phyloP scores from a whole-genome alignment of 495 filamentous ascomycete species.

The Usnea hakonensis region DNA sequence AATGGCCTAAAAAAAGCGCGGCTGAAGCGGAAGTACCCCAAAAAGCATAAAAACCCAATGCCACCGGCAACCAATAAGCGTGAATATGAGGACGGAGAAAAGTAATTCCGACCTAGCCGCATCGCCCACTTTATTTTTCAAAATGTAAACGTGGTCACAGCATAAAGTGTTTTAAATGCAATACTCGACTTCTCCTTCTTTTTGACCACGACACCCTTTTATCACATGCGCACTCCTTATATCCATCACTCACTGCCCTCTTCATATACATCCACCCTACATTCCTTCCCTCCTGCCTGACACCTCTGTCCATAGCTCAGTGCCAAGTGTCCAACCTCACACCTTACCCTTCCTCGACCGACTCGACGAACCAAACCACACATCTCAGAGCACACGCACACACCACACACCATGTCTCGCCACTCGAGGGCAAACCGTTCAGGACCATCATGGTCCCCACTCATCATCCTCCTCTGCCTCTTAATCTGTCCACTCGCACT shows the following conservation, averaged over 20 bases:
- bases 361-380: too few relatives aligned
- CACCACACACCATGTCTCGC: conserved; percentile 37
- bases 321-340: neutral
- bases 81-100: neutral
- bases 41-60: too few relatives aligned
- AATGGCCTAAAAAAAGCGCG: neutral
- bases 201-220: neutral
- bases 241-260: neutral
- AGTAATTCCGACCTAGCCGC: neutral
- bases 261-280: neutral
- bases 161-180: neutral
- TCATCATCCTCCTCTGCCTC: conserved; percentile 78
- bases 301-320: neutral
- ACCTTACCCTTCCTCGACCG: neutral
- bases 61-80: neutral
- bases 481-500: conserved; percentile 70
- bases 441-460: conserved; percentile 58
- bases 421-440: conserved; percentile 43
- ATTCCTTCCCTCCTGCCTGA: neutral
- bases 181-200: neutral
- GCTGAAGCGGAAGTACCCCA: neutral
- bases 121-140: neutral
- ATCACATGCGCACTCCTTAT: neutral
- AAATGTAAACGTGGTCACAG: neutral
- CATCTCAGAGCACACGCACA: neutral